Percentiles rank a stretch among this genome's conserved stretches.
Conservation (phyloP, 108 stramenopile species). For the Pseudonitzschia pungens region DNA sequence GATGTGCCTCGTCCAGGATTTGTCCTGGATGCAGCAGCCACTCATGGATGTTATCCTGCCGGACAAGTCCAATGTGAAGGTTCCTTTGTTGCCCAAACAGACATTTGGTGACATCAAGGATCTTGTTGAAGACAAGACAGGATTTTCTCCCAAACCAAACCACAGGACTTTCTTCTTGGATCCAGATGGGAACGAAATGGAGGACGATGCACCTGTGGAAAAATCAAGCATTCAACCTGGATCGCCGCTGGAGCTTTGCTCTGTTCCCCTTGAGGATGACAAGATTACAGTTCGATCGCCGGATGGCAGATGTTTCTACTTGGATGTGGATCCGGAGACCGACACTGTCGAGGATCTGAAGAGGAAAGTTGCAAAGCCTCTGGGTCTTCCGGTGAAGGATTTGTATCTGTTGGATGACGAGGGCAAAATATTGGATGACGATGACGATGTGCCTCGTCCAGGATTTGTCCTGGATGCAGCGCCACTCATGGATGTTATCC, state of each 20-base stretch:
- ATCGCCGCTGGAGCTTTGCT: too few species aligned
- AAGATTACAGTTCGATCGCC: background rate
- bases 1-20: too few species aligned
- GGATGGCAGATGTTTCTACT: background rate
- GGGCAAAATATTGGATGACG: background rate
- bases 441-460: background rate
- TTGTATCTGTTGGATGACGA: background rate
- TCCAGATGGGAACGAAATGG: too few species aligned
- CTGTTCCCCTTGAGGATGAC: too few species aligned
- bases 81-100: constrained; percentile 14
- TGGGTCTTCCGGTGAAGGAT: constrained; percentile 8
- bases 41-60: background rate
- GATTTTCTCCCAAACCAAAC: background rate
- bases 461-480: constrained; percentile 7
- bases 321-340: constrained; percentile 1
- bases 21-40: too few species aligned
- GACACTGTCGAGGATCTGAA: constrained; percentile 19
- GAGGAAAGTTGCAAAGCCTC: background rate
- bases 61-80: background rate
- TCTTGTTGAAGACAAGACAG: background rate
- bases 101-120: constrained; percentile 30
- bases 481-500: constrained; percentile 12
- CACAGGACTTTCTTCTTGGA: too few species aligned
- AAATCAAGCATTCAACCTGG: too few species aligned
- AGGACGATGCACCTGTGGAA: too few species aligned